These are phyloP conservation scores for Suillus plorans DNA, from an alignment of 768 basidiomycete species.

Conservation along the genomic window DNA sequence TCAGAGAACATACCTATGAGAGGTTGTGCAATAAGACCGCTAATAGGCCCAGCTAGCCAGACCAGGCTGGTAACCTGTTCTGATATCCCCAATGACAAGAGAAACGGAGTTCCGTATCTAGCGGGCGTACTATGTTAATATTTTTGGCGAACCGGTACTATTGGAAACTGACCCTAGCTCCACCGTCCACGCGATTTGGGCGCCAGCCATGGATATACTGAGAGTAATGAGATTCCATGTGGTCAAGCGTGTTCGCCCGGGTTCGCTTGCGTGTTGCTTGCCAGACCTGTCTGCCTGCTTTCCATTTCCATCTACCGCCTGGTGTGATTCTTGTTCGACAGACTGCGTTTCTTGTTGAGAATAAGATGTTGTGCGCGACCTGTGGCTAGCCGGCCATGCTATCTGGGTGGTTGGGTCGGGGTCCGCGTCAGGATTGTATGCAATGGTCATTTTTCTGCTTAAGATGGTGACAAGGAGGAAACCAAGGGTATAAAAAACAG, in stretches of 20 bases:
- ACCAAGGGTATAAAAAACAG: constrained; percentile 9
- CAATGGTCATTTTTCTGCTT: constrained; percentile 54
- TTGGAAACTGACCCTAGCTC: constrained; percentile 73
- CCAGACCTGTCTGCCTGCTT: constrained; percentile 14
- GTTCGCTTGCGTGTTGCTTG: constrained; percentile 19
- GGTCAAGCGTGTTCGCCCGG: constrained; percentile 25
- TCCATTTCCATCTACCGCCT: constrained; percentile 32
- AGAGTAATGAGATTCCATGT: constrained; percentile 80
- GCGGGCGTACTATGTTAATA: background rate
- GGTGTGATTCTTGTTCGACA: constrained; percentile 25
- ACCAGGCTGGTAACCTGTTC: constrained; percentile 92
- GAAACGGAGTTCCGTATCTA: constrained; percentile 95
- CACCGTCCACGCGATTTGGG: constrained; percentile 94
- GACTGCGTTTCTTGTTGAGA: constrained; percentile 24
- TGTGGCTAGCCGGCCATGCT: constrained; percentile 59
- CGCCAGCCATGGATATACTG: constrained; percentile 91
- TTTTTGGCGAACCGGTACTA: background rate
- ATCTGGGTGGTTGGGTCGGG: constrained; percentile 82
- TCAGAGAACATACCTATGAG: constrained; percentile 71
- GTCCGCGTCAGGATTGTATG: constrained; percentile 50
- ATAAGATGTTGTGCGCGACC: constrained; percentile 27
- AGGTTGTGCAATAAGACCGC: constrained; percentile 95
- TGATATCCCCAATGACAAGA: constrained; percentile 76
- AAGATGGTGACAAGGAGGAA: constrained; percentile 1
- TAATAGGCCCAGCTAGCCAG: constrained; percentile 95